These are phyloP conservation scores for Chlamydomonas incerta DNA, from an alignment of 139 green algal genomes.

Conservation along the genomic window DNA sequence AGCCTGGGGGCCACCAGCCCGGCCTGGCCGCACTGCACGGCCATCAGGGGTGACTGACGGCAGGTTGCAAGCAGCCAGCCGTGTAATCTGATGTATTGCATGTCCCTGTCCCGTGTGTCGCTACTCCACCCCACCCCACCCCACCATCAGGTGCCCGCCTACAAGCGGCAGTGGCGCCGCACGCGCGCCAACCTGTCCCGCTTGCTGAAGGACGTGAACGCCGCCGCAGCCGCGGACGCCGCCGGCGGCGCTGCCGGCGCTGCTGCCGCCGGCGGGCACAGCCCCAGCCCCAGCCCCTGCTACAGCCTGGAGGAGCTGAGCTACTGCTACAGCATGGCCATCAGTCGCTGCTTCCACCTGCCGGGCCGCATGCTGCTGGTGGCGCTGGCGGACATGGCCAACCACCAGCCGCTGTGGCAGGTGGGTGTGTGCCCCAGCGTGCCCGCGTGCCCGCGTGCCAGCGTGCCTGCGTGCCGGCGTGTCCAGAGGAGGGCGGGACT, in stretches of 20 bases:
- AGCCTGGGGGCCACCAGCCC: too few species aligned
- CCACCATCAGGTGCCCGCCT: neutral
- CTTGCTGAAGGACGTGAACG: neutral
- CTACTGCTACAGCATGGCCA: slow-evolving; percentile 17
- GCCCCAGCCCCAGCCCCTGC: neutral
- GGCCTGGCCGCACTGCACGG: too few species aligned
- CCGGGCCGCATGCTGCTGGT: slow-evolving; percentile 4
- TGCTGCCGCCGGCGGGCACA: too few species aligned
- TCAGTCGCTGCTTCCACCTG: slow-evolving; percentile 14
- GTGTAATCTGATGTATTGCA: too few species aligned
- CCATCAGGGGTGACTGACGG: too few species aligned
- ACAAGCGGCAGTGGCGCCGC: neutral
- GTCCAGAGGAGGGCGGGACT: too few species aligned
- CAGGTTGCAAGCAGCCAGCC: too few species aligned
- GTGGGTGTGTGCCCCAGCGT: too few species aligned
- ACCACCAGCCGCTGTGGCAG: slow-evolving; percentile 30
- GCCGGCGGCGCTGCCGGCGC: neutral
- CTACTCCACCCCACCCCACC: too few species aligned
- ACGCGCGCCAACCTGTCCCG: neutral
- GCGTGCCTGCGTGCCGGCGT: too few species aligned
- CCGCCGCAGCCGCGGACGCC: neutral
- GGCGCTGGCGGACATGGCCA: neutral
- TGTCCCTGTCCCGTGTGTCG: too few species aligned
- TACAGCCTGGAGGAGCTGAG: slow-evolving; percentile 7
- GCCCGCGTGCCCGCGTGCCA: too few species aligned